A percentile compares a stretch with the other conserved stretches of the same genome.
These are phyloP conservation scores for Cydonia oblonga DNA, from an alignment of 331 rosid species.

Conservation along the genomic window DNA sequence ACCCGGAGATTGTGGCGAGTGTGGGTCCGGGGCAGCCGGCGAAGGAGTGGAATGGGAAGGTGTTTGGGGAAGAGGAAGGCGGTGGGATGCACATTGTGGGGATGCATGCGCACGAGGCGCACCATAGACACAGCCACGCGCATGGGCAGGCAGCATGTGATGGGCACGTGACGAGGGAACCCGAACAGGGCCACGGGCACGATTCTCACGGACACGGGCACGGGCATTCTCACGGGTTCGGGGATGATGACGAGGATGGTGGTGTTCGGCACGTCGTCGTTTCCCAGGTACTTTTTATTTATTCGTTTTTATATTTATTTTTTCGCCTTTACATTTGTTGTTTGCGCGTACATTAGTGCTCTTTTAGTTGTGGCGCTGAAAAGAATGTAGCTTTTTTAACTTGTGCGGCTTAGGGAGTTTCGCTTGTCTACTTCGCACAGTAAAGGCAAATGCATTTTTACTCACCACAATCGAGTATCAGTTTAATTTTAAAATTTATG, in stretches of 20 bases:
- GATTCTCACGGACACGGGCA: constrained; percentile 9
- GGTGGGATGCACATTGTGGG: constrained; percentile 98
- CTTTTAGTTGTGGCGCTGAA: neutral
- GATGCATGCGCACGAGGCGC: constrained; percentile 95
- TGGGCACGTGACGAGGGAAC: constrained; percentile 19
- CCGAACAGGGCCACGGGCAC: constrained; percentile 1
- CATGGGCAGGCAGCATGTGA: constrained; percentile 60
- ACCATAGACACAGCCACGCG: constrained; percentile 65
- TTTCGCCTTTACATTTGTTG: neutral
- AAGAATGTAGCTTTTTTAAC: neutral
- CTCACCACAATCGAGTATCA: accelerated
- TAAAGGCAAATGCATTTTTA: neutral
- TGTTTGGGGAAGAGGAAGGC: constrained; percentile 82
- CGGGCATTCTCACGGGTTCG: constrained; percentile 34
- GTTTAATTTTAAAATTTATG: accelerated
- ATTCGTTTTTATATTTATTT: neutral
- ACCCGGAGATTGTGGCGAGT: constrained; percentile 15
- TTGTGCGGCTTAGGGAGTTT: neutral
- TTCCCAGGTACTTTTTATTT: constrained; percentile 54
- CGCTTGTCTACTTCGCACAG: no score
- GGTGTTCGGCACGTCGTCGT: constrained; percentile 76
- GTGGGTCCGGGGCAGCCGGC: constrained; percentile 9
- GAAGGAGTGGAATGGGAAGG: constrained; percentile 25
- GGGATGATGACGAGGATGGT: constrained; percentile 27
- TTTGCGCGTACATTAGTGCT: neutral